phyloP scores from a whole-genome alignment of 768 basidiomycete genomes.

The Serendipita vermifera region DNA sequence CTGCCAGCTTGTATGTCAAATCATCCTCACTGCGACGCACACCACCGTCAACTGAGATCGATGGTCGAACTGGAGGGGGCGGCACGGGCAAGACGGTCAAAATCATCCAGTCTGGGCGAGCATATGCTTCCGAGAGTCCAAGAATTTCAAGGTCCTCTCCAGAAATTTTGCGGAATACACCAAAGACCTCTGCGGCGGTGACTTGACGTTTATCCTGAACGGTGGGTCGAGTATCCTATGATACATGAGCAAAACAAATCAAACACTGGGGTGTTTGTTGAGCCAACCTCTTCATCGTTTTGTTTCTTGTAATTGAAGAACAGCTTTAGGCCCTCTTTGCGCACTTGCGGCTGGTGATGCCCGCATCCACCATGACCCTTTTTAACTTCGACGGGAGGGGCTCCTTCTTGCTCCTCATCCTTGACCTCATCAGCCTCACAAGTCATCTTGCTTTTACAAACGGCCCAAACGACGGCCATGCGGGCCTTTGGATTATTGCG shows the following conservation, averaged over 20 bases:
- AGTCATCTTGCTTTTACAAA: conserved; percentile 76
- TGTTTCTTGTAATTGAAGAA: conserved; percentile 88
- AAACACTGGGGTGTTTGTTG: neutral
- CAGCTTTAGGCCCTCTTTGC: conserved; percentile 92
- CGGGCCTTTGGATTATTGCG: conserved; percentile 71
- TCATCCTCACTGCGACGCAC: conserved; percentile 97
- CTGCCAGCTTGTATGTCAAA: conserved; percentile 93
- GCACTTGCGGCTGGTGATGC: conserved; percentile 71
- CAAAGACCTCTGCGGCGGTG: conserved; percentile 80
- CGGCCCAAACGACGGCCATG: conserved; percentile 73
- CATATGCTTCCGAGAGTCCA: conserved; percentile 90
- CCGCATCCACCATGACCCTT: conserved; percentile 97
- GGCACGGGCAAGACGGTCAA: conserved; percentile 95
- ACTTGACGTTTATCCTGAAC: conserved; percentile 75
- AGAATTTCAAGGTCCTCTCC: conserved; percentile 77
- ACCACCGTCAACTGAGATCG: conserved; percentile 94
- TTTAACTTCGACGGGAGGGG: conserved; percentile 57
- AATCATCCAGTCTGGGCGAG: conserved; percentile 99
- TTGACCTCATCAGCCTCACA: conserved; percentile 86
- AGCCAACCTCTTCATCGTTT: conserved; percentile 73
- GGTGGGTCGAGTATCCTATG: conserved; percentile 62
- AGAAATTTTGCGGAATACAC: conserved; percentile 90
- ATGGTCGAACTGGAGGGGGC: conserved; percentile 93
- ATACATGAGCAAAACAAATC: neutral
- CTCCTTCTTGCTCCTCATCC: conserved; percentile 62